Conservation (phyloP, 805 yeast species). For the Kazachstania taianensis region DNA sequence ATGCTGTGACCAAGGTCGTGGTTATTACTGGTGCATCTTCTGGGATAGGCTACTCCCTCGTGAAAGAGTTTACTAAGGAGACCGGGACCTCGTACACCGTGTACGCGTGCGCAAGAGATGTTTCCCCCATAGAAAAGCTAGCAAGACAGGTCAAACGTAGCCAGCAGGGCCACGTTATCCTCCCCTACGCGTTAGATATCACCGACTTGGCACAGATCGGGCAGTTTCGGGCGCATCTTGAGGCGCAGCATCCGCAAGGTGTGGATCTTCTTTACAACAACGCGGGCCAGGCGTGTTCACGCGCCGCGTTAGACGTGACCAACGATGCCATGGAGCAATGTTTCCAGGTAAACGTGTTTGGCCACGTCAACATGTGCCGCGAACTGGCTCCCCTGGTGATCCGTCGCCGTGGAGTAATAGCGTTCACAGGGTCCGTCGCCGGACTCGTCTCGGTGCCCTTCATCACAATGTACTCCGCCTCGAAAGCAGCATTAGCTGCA, state of each 20-base stretch:
- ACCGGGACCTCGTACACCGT: constrained; percentile 50
- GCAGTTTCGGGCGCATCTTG: constrained; percentile 34
- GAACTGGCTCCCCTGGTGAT: constrained; percentile 47
- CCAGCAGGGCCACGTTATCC: constrained; percentile 36
- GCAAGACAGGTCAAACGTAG: too few species aligned
- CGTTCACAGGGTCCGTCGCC: constrained; percentile 64
- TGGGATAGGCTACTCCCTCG: constrained; percentile 44
- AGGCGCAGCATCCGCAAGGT: constrained; percentile 32
- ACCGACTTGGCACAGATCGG: constrained; percentile 38
- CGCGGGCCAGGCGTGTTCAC: constrained; percentile 67
- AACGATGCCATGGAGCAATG: constrained; percentile 42
- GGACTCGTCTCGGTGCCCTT: constrained; percentile 62
- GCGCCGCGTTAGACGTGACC: constrained; percentile 56
- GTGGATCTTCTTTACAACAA: constrained; percentile 59
- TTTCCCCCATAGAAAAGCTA: constrained; percentile 43
- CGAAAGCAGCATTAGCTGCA: constrained; percentile 68
- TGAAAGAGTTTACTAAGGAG: constrained; percentile 35
- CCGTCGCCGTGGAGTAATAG: constrained; percentile 54
- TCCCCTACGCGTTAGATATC: constrained; percentile 47
- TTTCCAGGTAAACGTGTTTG: constrained; percentile 58
- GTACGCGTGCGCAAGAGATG: constrained; percentile 64
- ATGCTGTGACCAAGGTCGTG: too few species aligned
- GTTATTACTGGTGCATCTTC: constrained; percentile 50
- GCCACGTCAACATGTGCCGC: constrained; percentile 52
- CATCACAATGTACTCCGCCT: constrained; percentile 50